These are phyloP conservation scores for Phialocephala sp. DNA, from an alignment of 2,329 filamentous ascomycete genomes.

Conservation along the genomic window DNA sequence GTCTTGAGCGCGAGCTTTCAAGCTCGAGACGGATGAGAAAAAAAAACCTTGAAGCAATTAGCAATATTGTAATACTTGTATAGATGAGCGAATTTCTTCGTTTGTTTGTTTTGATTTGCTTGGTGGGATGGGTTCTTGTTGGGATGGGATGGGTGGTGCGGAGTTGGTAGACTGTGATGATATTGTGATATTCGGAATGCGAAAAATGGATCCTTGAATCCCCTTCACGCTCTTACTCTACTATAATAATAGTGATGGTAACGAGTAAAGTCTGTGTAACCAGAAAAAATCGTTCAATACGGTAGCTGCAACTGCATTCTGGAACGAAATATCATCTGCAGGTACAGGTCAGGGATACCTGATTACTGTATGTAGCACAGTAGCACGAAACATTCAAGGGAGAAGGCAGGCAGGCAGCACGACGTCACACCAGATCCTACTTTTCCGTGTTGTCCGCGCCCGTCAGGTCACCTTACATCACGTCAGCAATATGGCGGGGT, in stretches of 20 bases:
- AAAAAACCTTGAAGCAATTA: neutral
- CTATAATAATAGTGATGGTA: no score
- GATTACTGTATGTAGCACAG: no score
- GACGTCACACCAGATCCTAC: no score
- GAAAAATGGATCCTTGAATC: neutral
- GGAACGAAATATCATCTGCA: neutral
- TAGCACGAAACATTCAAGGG: no score
- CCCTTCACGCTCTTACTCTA: neutral
- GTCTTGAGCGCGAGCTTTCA: neutral
- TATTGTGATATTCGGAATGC: neutral
- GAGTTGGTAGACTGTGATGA: constrained; percentile 11
- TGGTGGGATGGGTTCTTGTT: neutral
- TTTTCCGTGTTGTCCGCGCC: no score
- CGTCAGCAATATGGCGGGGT: no score
- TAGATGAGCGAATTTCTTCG: constrained; percentile 5
- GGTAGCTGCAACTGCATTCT: neutral
- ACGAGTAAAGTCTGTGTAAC: no score
- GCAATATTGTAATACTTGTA: constrained; percentile 9
- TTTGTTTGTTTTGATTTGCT: constrained; percentile 3
- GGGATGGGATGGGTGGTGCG: neutral
- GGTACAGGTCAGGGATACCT: no score
- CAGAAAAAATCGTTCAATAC: no score
- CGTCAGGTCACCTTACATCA: no score
- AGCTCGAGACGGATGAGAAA: neutral
- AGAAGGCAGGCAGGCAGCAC: no score